Conservation (phyloP, 2,329 filamentous ascomycete genomes). For the Aspergillus persii region DNA sequence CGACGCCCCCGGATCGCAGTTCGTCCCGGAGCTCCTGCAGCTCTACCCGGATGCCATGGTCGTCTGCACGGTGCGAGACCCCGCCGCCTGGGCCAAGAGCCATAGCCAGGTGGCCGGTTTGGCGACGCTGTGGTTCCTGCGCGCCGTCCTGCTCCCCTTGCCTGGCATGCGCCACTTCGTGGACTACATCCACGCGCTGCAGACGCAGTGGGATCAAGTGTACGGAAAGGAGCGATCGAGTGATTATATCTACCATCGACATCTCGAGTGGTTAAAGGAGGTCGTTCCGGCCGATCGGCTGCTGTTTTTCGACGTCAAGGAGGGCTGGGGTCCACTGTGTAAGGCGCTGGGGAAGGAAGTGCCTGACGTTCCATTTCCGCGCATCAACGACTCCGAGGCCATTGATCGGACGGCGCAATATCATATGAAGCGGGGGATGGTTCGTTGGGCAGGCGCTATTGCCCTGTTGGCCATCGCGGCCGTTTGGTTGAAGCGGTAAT, state of each 20-base stretch:
- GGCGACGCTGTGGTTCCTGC: constrained; percentile 20
- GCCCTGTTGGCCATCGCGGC: not conserved
- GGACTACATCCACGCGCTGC: constrained; percentile 15
- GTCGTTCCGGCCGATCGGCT: constrained; percentile 30
- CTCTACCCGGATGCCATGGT: constrained; percentile 52
- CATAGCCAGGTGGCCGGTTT: constrained; percentile 18
- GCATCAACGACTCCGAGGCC: constrained; percentile 33
- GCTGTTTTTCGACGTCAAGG: constrained; percentile 38
- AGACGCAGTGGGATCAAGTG: constrained; percentile 19
- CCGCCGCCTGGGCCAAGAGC: constrained; percentile 21
- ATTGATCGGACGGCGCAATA: constrained; percentile 17
- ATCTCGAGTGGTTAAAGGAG: constrained; percentile 26
- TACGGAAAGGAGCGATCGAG: constrained; percentile 15
- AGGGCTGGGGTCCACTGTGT: constrained; percentile 50
- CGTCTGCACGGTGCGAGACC: constrained; percentile 38
- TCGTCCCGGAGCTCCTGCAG: constrained; percentile 48
- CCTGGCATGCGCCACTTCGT: constrained; percentile 26
- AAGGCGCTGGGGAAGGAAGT: constrained; percentile 41
- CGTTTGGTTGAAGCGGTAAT: no score
- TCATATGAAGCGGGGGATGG: constrained; percentile 28
- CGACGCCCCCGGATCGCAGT: constrained; percentile 44
- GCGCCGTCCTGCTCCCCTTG: constrained; percentile 21
- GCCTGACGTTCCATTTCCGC: constrained; percentile 40
- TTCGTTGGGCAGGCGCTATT: constrained; percentile 27
- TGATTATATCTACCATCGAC: constrained; percentile 16